Conservation (phyloP, 2,329 filamentous ascomycete genomes). For the Cercospora sesami region DNA sequence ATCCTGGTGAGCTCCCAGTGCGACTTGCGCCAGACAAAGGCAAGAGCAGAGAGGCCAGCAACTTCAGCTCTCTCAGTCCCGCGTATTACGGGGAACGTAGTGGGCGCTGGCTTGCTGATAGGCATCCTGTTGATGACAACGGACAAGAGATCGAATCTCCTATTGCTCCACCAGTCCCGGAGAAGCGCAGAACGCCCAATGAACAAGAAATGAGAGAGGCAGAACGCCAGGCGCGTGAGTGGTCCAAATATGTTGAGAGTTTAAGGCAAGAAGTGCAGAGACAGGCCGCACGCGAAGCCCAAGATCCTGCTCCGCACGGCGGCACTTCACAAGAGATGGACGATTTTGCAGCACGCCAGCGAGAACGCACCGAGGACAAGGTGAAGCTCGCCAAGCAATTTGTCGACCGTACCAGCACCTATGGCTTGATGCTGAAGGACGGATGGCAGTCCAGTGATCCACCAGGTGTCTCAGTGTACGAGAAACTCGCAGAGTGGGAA, state of each 20-base stretch:
- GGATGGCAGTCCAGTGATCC: constrained; percentile 5
- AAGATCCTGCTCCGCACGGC: constrained; percentile 1
- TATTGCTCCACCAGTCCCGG: not conserved
- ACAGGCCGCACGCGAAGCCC: not conserved
- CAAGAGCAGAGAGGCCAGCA: not conserved
- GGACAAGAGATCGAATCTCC: not conserved
- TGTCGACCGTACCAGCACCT: constrained; percentile 13
- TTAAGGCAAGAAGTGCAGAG: constrained; percentile 4
- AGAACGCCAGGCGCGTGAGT: not conserved
- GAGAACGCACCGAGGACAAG: constrained; percentile 5
- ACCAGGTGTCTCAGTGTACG: constrained; percentile 10
- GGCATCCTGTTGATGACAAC: not conserved
- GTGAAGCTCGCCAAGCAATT: constrained; percentile 4
- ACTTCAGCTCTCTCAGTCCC: constrained; percentile 6
- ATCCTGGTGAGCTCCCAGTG: not conserved
- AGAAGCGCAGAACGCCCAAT: not conserved
- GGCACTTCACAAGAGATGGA: constrained; percentile 12
- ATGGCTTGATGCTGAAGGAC: constrained; percentile 12
- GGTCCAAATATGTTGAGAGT: constrained; percentile 4
- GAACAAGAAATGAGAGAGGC: not conserved
- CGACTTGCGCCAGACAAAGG: not conserved
- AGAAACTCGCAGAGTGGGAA: constrained; percentile 5
- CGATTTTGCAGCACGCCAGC: not conserved
- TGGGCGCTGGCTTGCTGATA: not conserved
- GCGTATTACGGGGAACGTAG: not conserved